These are phyloP conservation scores for Eucalyptus leucophloia DNA, from an alignment of 345 rosid species.

Conservation along the genomic window DNA sequence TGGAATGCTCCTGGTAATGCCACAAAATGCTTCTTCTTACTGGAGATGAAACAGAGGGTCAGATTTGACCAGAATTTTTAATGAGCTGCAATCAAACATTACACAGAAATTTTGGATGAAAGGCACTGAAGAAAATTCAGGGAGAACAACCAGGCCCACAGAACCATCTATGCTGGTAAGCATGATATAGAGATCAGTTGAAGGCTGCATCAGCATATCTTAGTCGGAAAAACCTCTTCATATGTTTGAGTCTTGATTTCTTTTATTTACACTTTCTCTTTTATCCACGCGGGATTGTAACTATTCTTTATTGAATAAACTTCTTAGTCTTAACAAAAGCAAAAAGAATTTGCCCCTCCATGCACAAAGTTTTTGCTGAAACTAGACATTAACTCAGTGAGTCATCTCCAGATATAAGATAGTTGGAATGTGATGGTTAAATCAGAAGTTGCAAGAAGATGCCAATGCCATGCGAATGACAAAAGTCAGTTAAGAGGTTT, in stretches of 20 bases:
- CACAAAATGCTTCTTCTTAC: background rate
- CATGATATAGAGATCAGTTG: background rate
- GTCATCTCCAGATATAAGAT: background rate
- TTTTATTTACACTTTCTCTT: background rate
- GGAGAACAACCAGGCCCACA: background rate
- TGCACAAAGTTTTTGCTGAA: background rate
- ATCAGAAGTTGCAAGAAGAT: background rate
- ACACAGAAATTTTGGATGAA: background rate
- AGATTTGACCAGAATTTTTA: background rate
- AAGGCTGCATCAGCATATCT: background rate
- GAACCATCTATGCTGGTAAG: background rate
- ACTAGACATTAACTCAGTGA: background rate
- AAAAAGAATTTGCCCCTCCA: background rate
- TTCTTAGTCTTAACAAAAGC: background rate
- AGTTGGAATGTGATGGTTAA: background rate
- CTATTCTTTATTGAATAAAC: background rate
- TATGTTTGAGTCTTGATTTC: background rate
- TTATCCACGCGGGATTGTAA: background rate
- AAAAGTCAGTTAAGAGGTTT: background rate
- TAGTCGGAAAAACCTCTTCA: background rate
- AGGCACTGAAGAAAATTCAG: background rate
- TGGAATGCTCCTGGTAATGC: background rate
- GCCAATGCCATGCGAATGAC: background rate
- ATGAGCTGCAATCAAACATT: background rate
- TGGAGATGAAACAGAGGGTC: background rate